Evolutionary conservation across 768 basidiomycete species (phyloP).

Genomic region (Boletus coccyginus): DNA sequence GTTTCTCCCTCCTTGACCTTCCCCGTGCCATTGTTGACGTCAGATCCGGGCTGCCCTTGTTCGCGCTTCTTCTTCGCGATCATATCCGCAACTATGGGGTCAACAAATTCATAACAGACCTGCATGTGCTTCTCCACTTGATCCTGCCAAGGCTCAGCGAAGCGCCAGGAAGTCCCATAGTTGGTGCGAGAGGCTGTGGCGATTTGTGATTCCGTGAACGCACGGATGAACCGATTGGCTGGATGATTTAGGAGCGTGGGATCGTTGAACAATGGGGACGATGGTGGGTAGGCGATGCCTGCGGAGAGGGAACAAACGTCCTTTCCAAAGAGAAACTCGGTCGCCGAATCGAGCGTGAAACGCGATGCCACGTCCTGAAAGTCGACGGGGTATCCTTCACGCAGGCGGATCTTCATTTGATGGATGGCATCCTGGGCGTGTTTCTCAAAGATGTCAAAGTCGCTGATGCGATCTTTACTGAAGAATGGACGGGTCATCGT

Average conservation of each 20-base stretch:
- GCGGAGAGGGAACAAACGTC: constrained; percentile 37
- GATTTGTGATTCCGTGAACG: constrained; percentile 39
- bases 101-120: constrained; percentile 45
- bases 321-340: constrained; percentile 53
- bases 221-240: constrained; percentile 36
- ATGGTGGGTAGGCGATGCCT: constrained; percentile 35
- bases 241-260: constrained; percentile 26
- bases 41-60: constrained; percentile 7
- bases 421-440: constrained; percentile 33
- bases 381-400: constrained; percentile 39
- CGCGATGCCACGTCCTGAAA: constrained; percentile 42
- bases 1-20: constrained; percentile 41
- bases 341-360: constrained; percentile 57
- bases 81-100: constrained; percentile 45
- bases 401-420: constrained; percentile 32
- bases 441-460: constrained; percentile 41
- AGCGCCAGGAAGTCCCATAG: constrained; percentile 43
- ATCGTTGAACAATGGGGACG: constrained; percentile 22
- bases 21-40: constrained; percentile 14
- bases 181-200: constrained; percentile 31
- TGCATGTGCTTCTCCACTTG: constrained; percentile 36
- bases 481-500: constrained; percentile 44
- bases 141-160: constrained; percentile 43
- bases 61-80: constrained; percentile 37
- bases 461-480: constrained; percentile 36